Percentiles rank a stretch among this genome's conserved stretches.
Conservation (phyloP, 1,284 basidiomycete genomes). For the Ceratobasidium sp. region DNA sequence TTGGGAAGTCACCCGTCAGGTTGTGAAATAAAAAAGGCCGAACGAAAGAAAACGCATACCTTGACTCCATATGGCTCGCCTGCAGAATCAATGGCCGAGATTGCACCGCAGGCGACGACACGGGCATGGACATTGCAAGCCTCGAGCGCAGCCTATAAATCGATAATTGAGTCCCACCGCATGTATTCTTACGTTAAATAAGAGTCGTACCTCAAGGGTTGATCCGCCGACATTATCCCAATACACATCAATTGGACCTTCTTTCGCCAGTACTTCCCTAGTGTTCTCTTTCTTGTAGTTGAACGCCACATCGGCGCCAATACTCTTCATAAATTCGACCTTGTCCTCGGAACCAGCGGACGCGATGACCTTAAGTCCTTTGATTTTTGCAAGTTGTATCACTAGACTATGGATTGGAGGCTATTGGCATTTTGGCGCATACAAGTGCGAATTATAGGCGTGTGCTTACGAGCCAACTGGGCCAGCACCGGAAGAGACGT, state of each 20-base stretch:
- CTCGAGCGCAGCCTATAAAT: constrained; percentile 47
- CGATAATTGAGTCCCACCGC: background rate
- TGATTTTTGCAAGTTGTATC: constrained; percentile 60
- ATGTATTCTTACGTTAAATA: no score
- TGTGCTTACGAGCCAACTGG: constrained; percentile 63
- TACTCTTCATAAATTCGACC: constrained; percentile 59
- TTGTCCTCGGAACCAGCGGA: constrained; percentile 62
- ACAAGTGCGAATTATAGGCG: background rate
- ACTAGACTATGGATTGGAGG: constrained; percentile 51
- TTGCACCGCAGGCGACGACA: constrained; percentile 51
- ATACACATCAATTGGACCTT: constrained; percentile 57
- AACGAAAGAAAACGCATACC: background rate
- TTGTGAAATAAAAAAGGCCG: background rate
- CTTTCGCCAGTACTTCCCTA: constrained; percentile 60
- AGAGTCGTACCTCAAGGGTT: constrained; percentile 37
- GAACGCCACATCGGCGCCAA: constrained; percentile 60
- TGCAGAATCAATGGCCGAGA: constrained; percentile 50
- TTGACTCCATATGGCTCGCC: constrained; percentile 50
- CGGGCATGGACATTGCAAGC: constrained; percentile 51
- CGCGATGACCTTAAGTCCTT: constrained; percentile 61
- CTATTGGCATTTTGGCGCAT: background rate
- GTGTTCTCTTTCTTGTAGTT: constrained; percentile 59
- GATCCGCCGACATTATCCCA: constrained; percentile 47
- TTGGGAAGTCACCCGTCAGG: background rate
- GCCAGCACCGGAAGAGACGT: constrained; percentile 69